phyloP scores from a whole-genome alignment of 1,139 yeast genomes.

The Yarrowia galli region DNA sequence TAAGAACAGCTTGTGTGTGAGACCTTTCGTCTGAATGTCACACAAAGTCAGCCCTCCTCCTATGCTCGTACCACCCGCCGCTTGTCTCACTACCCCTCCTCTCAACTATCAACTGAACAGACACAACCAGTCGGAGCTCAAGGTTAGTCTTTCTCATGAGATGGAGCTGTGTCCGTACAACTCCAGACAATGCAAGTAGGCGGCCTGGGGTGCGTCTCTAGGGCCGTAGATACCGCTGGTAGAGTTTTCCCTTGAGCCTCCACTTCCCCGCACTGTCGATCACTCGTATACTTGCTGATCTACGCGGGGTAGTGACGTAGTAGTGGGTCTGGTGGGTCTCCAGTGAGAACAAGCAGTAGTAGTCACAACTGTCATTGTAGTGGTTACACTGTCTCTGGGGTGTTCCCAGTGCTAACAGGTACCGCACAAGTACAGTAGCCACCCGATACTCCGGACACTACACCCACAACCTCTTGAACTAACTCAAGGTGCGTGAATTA shows the following conservation, averaged over 20 bases:
- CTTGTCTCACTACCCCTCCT: constrained; percentile 29
- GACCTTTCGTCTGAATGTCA: too few species aligned
- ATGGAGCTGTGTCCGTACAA: constrained; percentile 5
- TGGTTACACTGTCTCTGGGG: too few species aligned
- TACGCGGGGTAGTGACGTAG: constrained; percentile 9
- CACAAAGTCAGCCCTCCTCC: too few species aligned
- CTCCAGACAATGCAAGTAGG: constrained; percentile 1
- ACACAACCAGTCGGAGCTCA: constrained; percentile 7
- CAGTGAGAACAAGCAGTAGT: too few species aligned
- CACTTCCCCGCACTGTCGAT: constrained; percentile 35
- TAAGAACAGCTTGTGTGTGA: too few species aligned
- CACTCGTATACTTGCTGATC: constrained; percentile 34
- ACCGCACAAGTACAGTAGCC: too few species aligned
- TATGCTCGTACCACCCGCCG: background rate
- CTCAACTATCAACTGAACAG: background rate
- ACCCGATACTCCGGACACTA: too few species aligned
- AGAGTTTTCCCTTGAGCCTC: background rate
- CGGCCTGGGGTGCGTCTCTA: constrained; percentile 13
- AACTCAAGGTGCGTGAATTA: background rate
- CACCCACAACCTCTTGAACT: background rate
- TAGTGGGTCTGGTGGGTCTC: background rate
- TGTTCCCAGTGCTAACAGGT: too few species aligned
- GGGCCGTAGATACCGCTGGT: background rate
- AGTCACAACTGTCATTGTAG: too few species aligned
- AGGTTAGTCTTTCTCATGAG: constrained; percentile 24